Percentiles rank a stretch among this genome's conserved stretches.
phyloP scores from a whole-genome alignment of 345 rosid genomes.

The Lagerstroemia speciosa region DNA sequence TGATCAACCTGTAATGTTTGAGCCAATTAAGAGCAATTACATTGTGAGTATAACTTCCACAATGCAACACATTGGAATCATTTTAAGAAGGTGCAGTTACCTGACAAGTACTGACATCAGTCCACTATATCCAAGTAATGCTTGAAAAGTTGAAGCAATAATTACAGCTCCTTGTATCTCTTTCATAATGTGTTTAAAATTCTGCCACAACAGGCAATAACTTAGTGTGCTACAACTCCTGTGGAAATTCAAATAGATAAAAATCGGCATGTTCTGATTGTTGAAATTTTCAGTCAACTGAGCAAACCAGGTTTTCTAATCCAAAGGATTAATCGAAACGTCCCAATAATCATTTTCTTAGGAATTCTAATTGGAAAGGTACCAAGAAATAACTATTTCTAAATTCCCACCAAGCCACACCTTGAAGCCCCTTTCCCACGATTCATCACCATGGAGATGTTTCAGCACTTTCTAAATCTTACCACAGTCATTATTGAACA shows the following conservation, averaged over 20 bases:
- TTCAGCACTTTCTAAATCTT: background rate
- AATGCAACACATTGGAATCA: background rate
- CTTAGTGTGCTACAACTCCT: background rate
- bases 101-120: slow-evolving; percentile 59
- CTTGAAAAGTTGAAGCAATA: slow-evolving; percentile 83
- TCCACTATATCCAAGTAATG: slow-evolving; percentile 85
- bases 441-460: background rate
- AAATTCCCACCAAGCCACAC: background rate
- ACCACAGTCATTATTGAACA: background rate
- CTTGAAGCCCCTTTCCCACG: background rate
- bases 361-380: background rate
- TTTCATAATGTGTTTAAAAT: slow-evolving; percentile 93
- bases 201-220: slow-evolving; percentile 35
- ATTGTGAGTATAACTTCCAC: background rate
- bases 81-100: slow-evolving; percentile 21
- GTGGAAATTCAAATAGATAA: background rate
- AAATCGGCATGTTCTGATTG: background rate
- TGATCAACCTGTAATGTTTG: slow-evolving; percentile 55
- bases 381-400: background rate
- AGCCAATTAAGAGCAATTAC: background rate
- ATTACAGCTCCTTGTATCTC: slow-evolving; percentile 88
- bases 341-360: background rate
- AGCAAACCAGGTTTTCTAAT: background rate
- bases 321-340: background rate
- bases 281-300: background rate